Percentiles rank a stretch among this genome's conserved stretches.
Evolutionary conservation across 805 yeast genomes (phyloP).

Genomic region (Priceomyces melissophilus): DNA sequence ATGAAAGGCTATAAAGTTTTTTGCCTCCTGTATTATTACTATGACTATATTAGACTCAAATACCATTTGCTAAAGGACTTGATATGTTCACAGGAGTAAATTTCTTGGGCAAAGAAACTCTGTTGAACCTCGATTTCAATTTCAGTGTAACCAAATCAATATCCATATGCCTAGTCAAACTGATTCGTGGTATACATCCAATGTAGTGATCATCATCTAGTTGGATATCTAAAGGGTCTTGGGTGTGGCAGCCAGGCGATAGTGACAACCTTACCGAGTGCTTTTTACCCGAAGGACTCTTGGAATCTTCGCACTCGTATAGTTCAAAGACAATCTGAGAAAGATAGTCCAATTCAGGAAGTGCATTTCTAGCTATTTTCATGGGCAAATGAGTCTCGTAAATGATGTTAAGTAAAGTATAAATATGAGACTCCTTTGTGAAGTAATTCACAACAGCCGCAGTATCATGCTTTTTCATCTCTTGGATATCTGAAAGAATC

Average conservation of each 20-base stretch:
- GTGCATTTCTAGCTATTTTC: slow-evolving; percentile 89
- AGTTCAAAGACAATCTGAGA: slow-evolving; percentile 93
- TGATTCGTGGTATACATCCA: slow-evolving; percentile 89
- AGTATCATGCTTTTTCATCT: slow-evolving; percentile 70
- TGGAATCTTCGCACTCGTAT: slow-evolving; percentile 73
- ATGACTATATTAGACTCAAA: too few species aligned
- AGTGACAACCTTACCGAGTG: slow-evolving; percentile 89
- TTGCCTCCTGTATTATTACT: too few species aligned
- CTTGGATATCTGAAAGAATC: slow-evolving; percentile 73
- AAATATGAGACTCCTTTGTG: slow-evolving; percentile 96
- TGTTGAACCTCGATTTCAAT: slow-evolving; percentile 72
- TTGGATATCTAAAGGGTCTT: slow-evolving; percentile 95
- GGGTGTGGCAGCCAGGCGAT: slow-evolving; percentile 98
- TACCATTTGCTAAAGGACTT: slow-evolving; percentile 49
- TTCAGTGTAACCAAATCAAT: slow-evolving; percentile 83
- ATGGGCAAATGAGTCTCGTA: slow-evolving; percentile 94
- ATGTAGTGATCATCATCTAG: slow-evolving; percentile 94
- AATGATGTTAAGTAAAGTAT: slow-evolving; percentile 84
- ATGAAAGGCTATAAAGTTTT: not conserved
- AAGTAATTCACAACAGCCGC: slow-evolving; percentile 89
- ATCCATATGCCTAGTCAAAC: slow-evolving; percentile 89
- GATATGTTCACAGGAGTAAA: slow-evolving; percentile 86
- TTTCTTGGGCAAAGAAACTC: slow-evolving; percentile 88
- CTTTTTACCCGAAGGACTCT: slow-evolving; percentile 61
- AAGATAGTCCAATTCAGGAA: slow-evolving; percentile 93